Percentiles rank a stretch among this genome's conserved stretches.
Conservation (phyloP, 805 yeast species). For the Scheffersomyces lignosus region DNA sequence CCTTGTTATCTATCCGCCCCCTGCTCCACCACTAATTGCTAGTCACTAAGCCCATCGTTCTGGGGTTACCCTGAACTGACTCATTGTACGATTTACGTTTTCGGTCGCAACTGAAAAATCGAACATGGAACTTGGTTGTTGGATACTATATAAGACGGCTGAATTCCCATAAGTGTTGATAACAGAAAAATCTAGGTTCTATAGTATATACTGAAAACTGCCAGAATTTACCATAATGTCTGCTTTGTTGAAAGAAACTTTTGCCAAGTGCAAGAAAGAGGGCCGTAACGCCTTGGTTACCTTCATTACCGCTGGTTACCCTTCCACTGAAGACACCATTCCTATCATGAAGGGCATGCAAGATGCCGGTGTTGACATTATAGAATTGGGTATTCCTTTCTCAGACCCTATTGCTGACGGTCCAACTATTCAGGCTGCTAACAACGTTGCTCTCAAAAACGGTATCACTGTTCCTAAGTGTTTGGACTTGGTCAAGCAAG, state of each 20-base stretch:
- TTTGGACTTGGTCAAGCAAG: slow-evolving; percentile 68
- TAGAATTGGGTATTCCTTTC: slow-evolving; percentile 94
- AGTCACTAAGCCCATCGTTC: no score
- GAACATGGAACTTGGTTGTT: no score
- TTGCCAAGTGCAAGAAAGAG: slow-evolving; percentile 58
- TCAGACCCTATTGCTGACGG: slow-evolving; percentile 99
- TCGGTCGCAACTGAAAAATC: slow-evolving; percentile 5
- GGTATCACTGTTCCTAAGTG: slow-evolving; percentile 73
- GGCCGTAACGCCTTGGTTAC: slow-evolving; percentile 87
- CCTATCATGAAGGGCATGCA: slow-evolving; percentile 87
- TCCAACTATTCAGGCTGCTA: slow-evolving; percentile 91
- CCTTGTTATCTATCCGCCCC: no score
- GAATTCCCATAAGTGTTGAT: no score
- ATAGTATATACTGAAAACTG: no score
- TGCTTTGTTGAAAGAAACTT: slow-evolving; percentile 56
- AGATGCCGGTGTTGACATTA: slow-evolving; percentile 92
- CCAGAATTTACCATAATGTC: slow-evolving; percentile 46
- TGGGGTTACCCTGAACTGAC: slow-evolving; percentile 33
- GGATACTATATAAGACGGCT: no score
- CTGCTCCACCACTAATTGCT: no score
- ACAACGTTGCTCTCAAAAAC: slow-evolving; percentile 76
- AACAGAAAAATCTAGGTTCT: no score
- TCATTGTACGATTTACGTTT: slow-evolving; percentile 8
- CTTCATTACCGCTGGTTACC: slow-evolving; percentile 93
- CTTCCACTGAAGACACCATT: slow-evolving; percentile 82